Evolutionary conservation across 768 basidiomycete species (phyloP), one percentile per base, ranked within the genome.

Genomic region (Tricholoma sp.): DNA sequence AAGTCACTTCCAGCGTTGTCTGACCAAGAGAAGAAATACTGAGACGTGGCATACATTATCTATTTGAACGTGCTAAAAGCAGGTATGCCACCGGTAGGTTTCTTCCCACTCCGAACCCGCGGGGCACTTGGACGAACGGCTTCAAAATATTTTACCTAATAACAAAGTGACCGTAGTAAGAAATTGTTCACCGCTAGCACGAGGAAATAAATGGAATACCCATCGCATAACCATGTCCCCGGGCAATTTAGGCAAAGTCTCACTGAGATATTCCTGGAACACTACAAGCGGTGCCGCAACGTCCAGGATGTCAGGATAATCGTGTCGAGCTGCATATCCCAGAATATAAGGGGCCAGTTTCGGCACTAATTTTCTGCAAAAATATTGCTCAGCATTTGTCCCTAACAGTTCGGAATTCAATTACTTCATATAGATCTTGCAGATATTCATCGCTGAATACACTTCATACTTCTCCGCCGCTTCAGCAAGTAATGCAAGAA

Each of bases 381-480:
- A n/a, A 46, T 11, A 11, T 10, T 35, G 34, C 12, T 35, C 32
- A 11, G 8, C 9, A 16, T n/a, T 5, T 14, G n/a, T 49, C n/a
- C n/a, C n/a, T n/a, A n/a, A n/a, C n/a, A n/a, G n/a, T n/a, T n/a
- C n/a, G n/a, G 16, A 49, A 10, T 29, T 2, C 14, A 10, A 6
- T n/a, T 16, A 59, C 54, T 29, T 39, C 54, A 59, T 59, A 9
- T 34, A 52, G 4, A 55, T 31, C 50, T 46, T 56, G 50, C 58
- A 59, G 19, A 59, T 52, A 3, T 47, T 37, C 50, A 56, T 59
- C 2, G 54, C 54, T 16, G 37, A 18, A 22, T 37, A 52, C 4
- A 59, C 27, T 6, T 34, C 35, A 22, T 59, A 59, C 22, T 59
- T 59, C 43, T 59, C 58, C 1, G 43, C 58, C 5, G 58, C 58